Percentiles rank a stretch among this genome's conserved stretches.
Conservation (phyloP, 1,284 basidiomycete genomes). For the Porogramme epimiltina region DNA sequence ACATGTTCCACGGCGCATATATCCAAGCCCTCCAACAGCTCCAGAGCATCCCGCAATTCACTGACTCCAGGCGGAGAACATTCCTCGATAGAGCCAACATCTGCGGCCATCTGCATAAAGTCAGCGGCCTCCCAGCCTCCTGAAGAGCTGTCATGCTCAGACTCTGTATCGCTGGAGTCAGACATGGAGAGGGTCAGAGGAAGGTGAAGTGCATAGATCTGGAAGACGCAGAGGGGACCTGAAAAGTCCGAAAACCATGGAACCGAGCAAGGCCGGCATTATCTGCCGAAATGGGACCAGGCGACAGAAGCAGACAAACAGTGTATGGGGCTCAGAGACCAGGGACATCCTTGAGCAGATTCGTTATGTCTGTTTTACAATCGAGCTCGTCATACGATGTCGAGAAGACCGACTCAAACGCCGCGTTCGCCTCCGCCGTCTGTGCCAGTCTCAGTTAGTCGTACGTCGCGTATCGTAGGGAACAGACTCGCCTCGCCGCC, state of each 20-base stretch:
- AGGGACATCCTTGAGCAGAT: constrained; percentile 60
- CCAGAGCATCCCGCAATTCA: constrained; percentile 2
- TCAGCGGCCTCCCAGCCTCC: constrained; percentile 19
- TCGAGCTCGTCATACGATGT: constrained; percentile 50
- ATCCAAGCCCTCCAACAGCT: constrained; percentile 9
- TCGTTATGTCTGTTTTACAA: constrained; percentile 62
- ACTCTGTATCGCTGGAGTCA: constrained; percentile 31
- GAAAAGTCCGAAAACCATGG: background rate
- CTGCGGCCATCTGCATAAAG: constrained; percentile 11
- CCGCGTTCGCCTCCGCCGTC: constrained; percentile 56
- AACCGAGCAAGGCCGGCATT: constrained; percentile 7
- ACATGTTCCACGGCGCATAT: constrained; percentile 30
- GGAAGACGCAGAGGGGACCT: background rate
- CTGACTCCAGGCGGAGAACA: background rate
- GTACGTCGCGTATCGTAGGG: background rate
- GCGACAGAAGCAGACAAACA: background rate
- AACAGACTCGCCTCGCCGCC: constrained; percentile 56
- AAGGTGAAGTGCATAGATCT: background rate
- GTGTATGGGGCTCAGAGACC: constrained; percentile 49
- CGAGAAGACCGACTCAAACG: constrained; percentile 68
- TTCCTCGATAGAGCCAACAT: background rate
- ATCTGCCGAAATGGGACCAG: background rate
- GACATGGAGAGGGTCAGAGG: constrained; percentile 3
- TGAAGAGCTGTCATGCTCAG: constrained; percentile 24
- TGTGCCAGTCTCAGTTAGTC: constrained; percentile 31